phyloP scores from a whole-genome alignment of 495 filamentous ascomycete genomes.

The Chaetomium cochliodes region DNA sequence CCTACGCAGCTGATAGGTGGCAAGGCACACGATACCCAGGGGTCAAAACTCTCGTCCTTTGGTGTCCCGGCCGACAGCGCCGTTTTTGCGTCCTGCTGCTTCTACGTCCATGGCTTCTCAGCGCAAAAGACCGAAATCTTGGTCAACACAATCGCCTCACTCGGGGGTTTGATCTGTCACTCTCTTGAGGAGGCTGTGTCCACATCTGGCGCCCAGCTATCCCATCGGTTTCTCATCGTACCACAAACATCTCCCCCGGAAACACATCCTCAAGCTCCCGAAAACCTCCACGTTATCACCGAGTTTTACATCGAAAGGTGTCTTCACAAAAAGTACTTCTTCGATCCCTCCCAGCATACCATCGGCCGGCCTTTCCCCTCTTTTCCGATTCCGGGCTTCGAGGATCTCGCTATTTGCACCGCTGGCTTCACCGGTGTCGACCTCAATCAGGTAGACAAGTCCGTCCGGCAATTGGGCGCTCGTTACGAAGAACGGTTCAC shows the following conservation, averaged over 20 bases:
- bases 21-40: conserved; percentile 30
- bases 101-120: conserved; percentile 66
- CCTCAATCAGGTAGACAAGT: conserved; percentile 75
- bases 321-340: conserved; percentile 67
- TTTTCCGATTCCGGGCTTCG: conserved; percentile 68
- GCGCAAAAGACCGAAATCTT: conserved; percentile 45
- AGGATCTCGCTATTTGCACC: conserved; percentile 67
- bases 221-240: conserved; percentile 49
- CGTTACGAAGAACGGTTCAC: conserved; percentile 74
- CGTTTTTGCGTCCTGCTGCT: conserved; percentile 56
- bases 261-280: conserved; percentile 40
- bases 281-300: conserved; percentile 60
- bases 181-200: conserved; percentile 46
- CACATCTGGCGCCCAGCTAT: conserved; percentile 28
- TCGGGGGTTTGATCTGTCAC: conserved; percentile 46
- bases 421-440: conserved; percentile 84
- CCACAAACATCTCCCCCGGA: conserved; percentile 46
- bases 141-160: conserved; percentile 42
- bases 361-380: conserved; percentile 70
- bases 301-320: conserved; percentile 94
- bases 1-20: conserved; percentile 10
- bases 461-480: conserved; percentile 72
- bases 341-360: conserved; percentile 67
- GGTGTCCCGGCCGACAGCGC: conserved; percentile 28
- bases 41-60: conserved; percentile 34